These are phyloP conservation scores for Fusarium foetens DNA, from an alignment of 2,329 filamentous ascomycete species.

Conservation along the genomic window DNA sequence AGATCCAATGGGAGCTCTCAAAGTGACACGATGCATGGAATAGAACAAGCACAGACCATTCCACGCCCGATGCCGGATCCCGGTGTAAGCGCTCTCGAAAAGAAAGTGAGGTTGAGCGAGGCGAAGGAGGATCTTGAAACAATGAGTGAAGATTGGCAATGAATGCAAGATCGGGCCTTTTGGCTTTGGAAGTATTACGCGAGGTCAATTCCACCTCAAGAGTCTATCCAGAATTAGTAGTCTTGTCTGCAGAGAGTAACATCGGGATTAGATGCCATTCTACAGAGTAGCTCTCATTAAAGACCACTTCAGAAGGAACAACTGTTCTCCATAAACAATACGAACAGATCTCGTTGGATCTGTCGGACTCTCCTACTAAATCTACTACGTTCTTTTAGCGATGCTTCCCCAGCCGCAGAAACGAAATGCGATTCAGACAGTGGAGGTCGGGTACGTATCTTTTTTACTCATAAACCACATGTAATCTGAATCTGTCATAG, in stretches of 20 bases:
- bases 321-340: too few species aligned
- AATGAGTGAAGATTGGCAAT: not conserved
- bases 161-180: constrained; percentile 6
- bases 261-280: not conserved
- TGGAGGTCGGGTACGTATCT: constrained; percentile 25
- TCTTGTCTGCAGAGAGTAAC: not conserved
- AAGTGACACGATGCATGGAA: constrained; percentile 10
- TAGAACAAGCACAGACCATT: constrained; percentile 7
- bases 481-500: constrained; percentile 44
- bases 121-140: not conserved
- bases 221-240: not conserved
- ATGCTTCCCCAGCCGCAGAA: not conserved
- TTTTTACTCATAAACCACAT: constrained; percentile 17
- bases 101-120: not conserved
- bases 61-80: constrained; percentile 36
- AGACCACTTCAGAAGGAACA: too few species aligned
- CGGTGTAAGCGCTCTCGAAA: constrained; percentile 22
- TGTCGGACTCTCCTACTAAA: constrained; percentile 16
- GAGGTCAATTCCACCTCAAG: not conserved
- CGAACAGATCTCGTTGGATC: not conserved
- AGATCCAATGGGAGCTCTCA: constrained; percentile 16
- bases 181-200: constrained; percentile 8
- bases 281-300: not conserved
- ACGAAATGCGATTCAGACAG: not conserved
- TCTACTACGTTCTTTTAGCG: not conserved